Percentiles rank a stretch among this genome's conserved stretches.
These are phyloP conservation scores for Eucalyptus tenuipes DNA, from an alignment of 345 rosid species.

Conservation along the genomic window DNA sequence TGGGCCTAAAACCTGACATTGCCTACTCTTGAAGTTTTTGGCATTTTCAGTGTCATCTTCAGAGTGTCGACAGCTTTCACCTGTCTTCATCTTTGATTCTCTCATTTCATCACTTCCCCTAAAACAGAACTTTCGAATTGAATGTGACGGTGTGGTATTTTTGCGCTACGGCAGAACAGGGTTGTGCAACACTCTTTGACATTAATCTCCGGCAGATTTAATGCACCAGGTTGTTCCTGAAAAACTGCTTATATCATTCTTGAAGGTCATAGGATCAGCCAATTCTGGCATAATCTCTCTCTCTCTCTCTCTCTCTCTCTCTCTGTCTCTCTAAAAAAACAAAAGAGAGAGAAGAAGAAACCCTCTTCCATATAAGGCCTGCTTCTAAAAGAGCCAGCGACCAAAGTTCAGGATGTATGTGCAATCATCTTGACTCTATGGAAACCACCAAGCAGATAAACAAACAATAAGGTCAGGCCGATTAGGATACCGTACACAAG, in stretches of 20 bases:
- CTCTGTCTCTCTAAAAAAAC: too few species aligned
- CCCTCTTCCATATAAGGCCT: neutral
- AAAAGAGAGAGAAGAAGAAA: neutral
- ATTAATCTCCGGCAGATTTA: neutral
- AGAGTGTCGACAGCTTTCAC: neutral
- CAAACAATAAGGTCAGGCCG: neutral
- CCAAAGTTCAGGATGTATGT: neutral
- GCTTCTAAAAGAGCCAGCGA: neutral
- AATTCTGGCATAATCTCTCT: neutral
- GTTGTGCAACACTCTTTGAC: neutral
- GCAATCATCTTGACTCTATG: neutral
- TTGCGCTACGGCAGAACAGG: neutral
- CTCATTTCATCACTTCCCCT: neutral
- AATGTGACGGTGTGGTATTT: neutral
- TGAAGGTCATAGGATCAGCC: neutral
- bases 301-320: neutral
- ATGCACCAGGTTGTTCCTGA: neutral
- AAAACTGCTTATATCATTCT: neutral
- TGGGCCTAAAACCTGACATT: slow-evolving; percentile 22
- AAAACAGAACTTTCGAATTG: neutral
- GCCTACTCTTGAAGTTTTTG: neutral
- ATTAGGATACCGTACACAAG: neutral
- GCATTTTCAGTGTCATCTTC: neutral
- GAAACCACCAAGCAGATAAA: neutral
- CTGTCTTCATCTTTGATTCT: neutral